Evolutionary conservation across 306 rosid species (phyloP), one percentile per base, ranked within the genome.

Genomic region (Quercus dentata): DNA sequence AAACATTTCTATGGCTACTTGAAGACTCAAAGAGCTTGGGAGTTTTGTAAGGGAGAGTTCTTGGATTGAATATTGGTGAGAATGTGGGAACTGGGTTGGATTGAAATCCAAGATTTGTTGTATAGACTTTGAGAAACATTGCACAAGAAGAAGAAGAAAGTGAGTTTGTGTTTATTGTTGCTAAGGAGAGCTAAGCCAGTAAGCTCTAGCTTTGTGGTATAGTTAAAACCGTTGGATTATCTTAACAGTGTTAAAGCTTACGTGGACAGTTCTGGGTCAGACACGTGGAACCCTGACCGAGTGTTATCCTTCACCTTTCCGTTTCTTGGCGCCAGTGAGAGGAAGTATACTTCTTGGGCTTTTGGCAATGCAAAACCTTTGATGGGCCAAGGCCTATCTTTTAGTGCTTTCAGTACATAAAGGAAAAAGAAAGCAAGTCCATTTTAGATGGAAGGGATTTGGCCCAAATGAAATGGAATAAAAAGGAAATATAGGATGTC

Each of bases 71-170:
- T 17, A 5, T 64, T 2, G 70, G 41, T 10, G 84, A 74, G 3
- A 76, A 83, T 51, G 77, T 49, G 21, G 78, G 63, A 1, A 18
- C 52, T 21, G 72, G 72, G 72, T 35, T 67, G 51, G 51, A 67
- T 33, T 33, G 72, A 67, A 33, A 33, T 35, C 72, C 72, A 7
- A 67, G 52, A 67, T 67, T 67, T 21, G 75, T n/a, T 10, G 76
- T 58, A 82, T 69, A 75, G 55, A 68, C 65, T 78, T 56, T 69
- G 64, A 73, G 83, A 61, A 82, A 82, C 88, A 85, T 85, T 72
- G 56, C 38, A 20, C 67, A 51, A 19, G 20, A 9, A 9, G 35
- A 19, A 31, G 70, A 6, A 65, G 49, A 12, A 61, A 61, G 68
- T 4, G 68, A 27, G 17, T 3, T 17, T 62, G 20, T 8, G 9